Evolutionary conservation across 2,329 filamentous ascomycete genomes (phyloP), one percentile per base, ranked within the genome.

Genomic region (Fusarium chlamydosporum): DNA sequence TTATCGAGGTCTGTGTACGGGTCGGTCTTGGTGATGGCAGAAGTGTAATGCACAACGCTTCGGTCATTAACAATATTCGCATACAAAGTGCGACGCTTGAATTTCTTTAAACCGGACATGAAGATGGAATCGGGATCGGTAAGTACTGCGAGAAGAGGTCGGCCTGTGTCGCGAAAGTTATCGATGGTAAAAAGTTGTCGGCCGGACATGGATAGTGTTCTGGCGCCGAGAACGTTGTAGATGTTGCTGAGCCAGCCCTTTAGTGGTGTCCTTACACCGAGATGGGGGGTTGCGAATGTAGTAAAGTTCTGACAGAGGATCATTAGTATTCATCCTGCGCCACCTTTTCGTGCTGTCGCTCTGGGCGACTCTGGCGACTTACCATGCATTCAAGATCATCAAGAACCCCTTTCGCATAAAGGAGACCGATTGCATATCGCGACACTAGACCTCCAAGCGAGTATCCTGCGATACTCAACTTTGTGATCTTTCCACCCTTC

Each of bases 161-260:
- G 87, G n/a, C 88, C 90, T 1, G 93, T 97, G 65, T 92, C 89
- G 61, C 94, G 89, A 79, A 97, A 97, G 7, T 86, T 83, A 81
- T 98, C 95, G 62, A 96, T 91, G 57, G 89, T 89, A 77, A 97
- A 98, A 11, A 98, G 84, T 77, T 98, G 95, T 50, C 90, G 86
- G 7, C 95, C 95, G 0, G 93, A 97, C 75, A 88, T 89, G 59
- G 92, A 96, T 7, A 98, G 81, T 0, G 91, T 93, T 57, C 91
- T 86, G 1, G 93, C 90, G 43, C 93, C 95, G 5, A 98, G 78
- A n/a, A 91, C 86, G 76, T 98, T 98, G 89, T 84, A 97, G 59
- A 91, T 81, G 76, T 85, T 87, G 75, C 88, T 89, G 58, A 86
- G 83, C 80, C 86, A 86, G 16, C 91, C 91, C 46, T 86, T 87